Base-by-base conservation (phyloP, 139 green algal species). In the Picochlorum sp. region DNA sequence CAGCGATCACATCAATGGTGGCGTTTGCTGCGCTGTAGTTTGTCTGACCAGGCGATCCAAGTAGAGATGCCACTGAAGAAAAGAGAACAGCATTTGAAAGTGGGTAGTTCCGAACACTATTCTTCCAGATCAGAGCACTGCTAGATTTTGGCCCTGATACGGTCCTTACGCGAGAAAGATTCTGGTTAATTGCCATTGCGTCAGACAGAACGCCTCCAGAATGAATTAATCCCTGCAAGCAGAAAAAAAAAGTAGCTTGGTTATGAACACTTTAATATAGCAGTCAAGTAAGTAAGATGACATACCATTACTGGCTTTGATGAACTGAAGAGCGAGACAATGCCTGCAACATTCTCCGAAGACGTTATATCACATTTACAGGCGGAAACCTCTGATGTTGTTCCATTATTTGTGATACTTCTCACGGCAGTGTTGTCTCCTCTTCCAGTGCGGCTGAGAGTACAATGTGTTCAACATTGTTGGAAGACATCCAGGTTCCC, bases 21-120 rank as follows among this genome's bases (percentile, higher is more conserved):
- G 45, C 62, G 54, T 92, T 92, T 11, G 86, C 80, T 15, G 78
- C 82, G 49, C 61, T 60, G 62, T 92, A 92, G 66, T 83, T 86
- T 44, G 74, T 66, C 69, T 92, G 86, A n/a, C 86, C 86, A 7
- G 85, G 78, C 1, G 79, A 83, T 54, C 86, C 86, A 18, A 95
- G 57, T 24, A 95, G 65, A 0, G 76, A 63, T 3, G 86, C 82
- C 1, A 90, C 77, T 5, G 77, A 88, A 14, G 80, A 89, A 69
- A 92, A 91, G 16, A 59, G 55, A 3, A 41, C 8, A 2, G 20
- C 13, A 15, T n/a, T 57, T 28, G 20, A 45, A 8, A 21, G 15
- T 38, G 51, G 51, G 14, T 34, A 34, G 1, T 30, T 30, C 10
- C 26, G 8, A 30, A 34, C 26, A 34, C 2, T 18, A 18, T 11